Percentiles rank a stretch among this genome's conserved stretches.
phyloP scores from a whole-genome alignment of 2,329 filamentous ascomycete genomes.

The Blastomyces percursus region DNA sequence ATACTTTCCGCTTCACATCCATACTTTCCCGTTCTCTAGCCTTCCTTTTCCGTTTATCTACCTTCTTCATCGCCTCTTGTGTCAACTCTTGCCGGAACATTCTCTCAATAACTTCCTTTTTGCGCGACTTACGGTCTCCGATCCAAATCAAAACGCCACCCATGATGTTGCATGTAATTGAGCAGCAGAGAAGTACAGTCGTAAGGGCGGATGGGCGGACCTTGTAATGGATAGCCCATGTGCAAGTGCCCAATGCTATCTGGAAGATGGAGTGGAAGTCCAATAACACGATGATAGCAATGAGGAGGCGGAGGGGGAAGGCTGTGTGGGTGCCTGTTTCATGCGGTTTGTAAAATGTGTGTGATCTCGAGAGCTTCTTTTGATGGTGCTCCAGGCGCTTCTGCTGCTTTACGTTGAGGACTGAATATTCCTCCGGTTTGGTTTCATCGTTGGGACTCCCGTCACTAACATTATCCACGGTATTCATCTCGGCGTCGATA shows the following conservation, averaged over 20 bases:
- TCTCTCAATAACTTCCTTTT: conserved; percentile 73
- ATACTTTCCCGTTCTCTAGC: not conserved
- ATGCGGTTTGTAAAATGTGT: conserved; percentile 83
- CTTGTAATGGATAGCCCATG: conserved; percentile 66
- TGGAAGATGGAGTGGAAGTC: conserved; percentile 72
- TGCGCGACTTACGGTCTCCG: conserved; percentile 64
- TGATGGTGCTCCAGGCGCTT: conserved; percentile 63
- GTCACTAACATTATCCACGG: conserved; percentile 36
- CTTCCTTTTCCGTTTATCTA: conserved; percentile 34
- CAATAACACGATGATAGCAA: conserved; percentile 66
- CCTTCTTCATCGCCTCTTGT: conserved; percentile 48
- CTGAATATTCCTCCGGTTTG: conserved; percentile 47
- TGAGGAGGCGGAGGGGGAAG: conserved; percentile 62
- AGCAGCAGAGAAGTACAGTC: conserved; percentile 68
- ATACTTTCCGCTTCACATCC: not conserved
- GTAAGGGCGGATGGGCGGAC: conserved; percentile 61
- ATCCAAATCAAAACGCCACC: conserved; percentile 66
- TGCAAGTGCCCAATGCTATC: conserved; percentile 65
- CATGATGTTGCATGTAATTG: conserved; percentile 64
- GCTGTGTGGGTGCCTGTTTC: conserved; percentile 73
- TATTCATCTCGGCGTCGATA: conserved; percentile 33
- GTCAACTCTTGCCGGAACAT: conserved; percentile 70
- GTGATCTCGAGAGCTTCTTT: conserved; percentile 66
- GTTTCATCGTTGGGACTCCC: conserved; percentile 27
- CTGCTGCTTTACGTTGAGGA: conserved; percentile 57